These are phyloP conservation scores for Aspergillus japonicus DNA, from an alignment of 2,329 filamentous ascomycete species.

Conservation along the genomic window DNA sequence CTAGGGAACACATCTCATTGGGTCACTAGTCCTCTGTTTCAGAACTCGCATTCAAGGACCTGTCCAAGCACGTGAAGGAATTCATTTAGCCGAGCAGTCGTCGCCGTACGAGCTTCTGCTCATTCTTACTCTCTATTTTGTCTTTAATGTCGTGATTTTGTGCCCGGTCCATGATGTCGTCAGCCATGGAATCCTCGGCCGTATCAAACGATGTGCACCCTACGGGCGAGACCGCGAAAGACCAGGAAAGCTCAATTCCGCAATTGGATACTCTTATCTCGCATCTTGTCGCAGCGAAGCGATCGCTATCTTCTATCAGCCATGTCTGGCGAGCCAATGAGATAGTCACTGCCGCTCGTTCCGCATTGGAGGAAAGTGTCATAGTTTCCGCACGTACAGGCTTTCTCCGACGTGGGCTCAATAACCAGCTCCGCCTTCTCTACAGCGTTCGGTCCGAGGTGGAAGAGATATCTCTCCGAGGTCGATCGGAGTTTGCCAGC, in stretches of 20 bases:
- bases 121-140: neutral
- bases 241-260: conserved; percentile 26
- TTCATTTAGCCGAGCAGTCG: neutral
- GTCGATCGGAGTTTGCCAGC: conserved; percentile 46
- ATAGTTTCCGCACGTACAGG: conserved; percentile 67
- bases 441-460: conserved; percentile 46
- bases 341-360: conserved; percentile 73
- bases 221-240: conserved; percentile 13
- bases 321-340: conserved; percentile 85
- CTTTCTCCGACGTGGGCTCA: conserved; percentile 65
- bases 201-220: conserved; percentile 19
- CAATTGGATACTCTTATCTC: conserved; percentile 74
- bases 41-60: neutral
- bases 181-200: conserved; percentile 33
- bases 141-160: neutral
- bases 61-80: neutral
- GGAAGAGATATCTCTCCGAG: conserved; percentile 42
- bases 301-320: conserved; percentile 78
- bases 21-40: neutral
- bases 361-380: conserved; percentile 74
- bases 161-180: conserved; percentile 23
- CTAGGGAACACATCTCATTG: neutral
- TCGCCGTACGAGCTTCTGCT: neutral
- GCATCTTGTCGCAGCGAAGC: conserved; percentile 82
- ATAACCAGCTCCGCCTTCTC: conserved; percentile 47